Base-by-base conservation (phyloP, 805 yeast genomes). In the Saccharomyces cerevisiae region DNA sequence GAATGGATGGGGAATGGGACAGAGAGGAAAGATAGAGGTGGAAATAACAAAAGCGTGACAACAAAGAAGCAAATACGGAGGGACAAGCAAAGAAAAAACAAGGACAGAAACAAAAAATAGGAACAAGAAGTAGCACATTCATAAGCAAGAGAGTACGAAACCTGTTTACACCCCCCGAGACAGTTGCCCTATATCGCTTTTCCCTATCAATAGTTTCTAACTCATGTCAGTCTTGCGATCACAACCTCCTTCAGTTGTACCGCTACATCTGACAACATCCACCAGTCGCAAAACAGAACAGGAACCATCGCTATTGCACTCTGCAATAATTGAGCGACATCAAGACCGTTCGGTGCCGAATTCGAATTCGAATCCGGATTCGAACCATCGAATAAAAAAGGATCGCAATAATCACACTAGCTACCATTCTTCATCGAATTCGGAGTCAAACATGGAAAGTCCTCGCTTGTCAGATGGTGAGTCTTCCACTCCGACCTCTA, bases 391-490 rank as follows among this genome's bases (percentile, higher is more conserved):
- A 36, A 17, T 36, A 36, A 36, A 6, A 17, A 36, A 36, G 17
- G 43, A 36, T 36, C 13, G 9, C 11, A 36, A 36, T 17, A 36
- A 36, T 10, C 43, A 36, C n/a, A 46, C 49, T 21, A 60, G 64
- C 41, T 57, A 53, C 46, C 62, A 60, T 30, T 61, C 65, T 2
- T 55, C 61, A 3, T 59, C 63, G 17, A 61, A 60, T 49, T 61
- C 64, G 17, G 66, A 61, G 48, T 61, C 64, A 21, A 61, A 61
- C 27, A 47, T 57, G 10, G 66, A 56, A 6, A 59, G 63, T 43
- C 64, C 68, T 4, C 55, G 63, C 41, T 52, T 53, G n/a, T 59
- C 59, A 3, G 60, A 57, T 47, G 59, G 57, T 36, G 62, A 59
- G 28, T 54, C 62, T n/a, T 60, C 63, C 2, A 53, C 62, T 13